A percentile compares a stretch with the other conserved stretches of the same genome.
Conservation (phyloP, 2,329 filamentous ascomycete genomes). For the Sporothrix dimorphospora region DNA sequence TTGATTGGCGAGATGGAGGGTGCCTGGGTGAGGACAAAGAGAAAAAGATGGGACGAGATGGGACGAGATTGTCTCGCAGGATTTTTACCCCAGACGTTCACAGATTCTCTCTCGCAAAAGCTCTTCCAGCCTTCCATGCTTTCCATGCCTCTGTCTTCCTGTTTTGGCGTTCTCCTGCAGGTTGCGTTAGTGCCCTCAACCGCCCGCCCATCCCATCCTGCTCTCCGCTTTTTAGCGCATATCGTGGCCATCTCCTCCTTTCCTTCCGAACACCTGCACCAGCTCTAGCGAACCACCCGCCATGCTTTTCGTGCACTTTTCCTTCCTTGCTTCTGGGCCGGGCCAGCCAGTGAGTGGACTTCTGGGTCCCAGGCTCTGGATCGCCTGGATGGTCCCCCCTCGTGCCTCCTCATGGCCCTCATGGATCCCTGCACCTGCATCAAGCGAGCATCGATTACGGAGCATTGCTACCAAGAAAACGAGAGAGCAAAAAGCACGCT, state of each 20-base stretch:
- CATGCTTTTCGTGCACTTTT: background rate
- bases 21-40: background rate
- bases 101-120: background rate
- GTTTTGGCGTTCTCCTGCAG: slow-evolving; percentile 17
- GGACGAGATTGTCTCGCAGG: slow-evolving; percentile 25
- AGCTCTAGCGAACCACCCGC: slow-evolving; percentile 9
- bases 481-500: background rate
- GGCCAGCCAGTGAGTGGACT: background rate
- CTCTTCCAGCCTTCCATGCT: background rate
- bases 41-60: background rate
- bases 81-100: slow-evolving; percentile 17
- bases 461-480: background rate
- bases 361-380: background rate
- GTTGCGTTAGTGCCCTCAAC: slow-evolving; percentile 21
- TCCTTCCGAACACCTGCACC: slow-evolving; percentile 22
- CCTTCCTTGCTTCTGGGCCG: background rate
- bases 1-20: slow-evolving; percentile 6
- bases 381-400: background rate
- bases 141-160: background rate
- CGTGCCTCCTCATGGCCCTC: background rate
- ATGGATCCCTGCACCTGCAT: slow-evolving; percentile 20
- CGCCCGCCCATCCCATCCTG: background rate
- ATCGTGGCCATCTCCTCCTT: background rate
- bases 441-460: background rate
- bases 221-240: slow-evolving; percentile 27